Evolutionary conservation across 345 rosid species (phyloP).

Genomic region (Schrenkiella parvula): DNA sequence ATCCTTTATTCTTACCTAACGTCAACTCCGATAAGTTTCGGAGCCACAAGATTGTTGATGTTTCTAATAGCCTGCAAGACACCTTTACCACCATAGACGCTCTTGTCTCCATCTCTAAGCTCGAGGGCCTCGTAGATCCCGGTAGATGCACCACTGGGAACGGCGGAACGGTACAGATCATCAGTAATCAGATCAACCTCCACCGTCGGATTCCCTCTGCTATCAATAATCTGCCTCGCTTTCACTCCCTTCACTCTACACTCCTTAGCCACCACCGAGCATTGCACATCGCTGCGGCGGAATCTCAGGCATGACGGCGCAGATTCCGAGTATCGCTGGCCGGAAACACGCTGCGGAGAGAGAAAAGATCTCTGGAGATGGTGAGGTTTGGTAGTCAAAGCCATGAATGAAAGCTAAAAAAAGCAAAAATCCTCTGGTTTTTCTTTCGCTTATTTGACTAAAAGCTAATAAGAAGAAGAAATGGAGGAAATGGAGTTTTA

Average conservation of each 20-base stretch:
- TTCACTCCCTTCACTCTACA: constrained; percentile 67
- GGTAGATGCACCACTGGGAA: constrained; percentile 97
- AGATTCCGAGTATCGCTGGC: constrained; percentile 26
- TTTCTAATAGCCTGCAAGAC: constrained; percentile 73
- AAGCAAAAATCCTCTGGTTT: not conserved
- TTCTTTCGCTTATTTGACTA: not conserved
- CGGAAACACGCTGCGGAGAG: constrained; percentile 20
- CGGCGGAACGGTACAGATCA: constrained; percentile 80
- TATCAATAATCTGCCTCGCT: constrained; percentile 98
- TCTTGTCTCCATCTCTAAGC: constrained; percentile 87
- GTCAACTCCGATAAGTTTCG: constrained; percentile 86
- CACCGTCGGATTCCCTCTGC: constrained; percentile 95
- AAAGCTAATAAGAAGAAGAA: not conserved
- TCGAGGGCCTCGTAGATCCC: constrained; percentile 97
- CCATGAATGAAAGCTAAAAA: constrained; percentile 38
- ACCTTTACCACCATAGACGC: constrained; percentile 89
- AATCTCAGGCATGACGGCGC: constrained; percentile 31
- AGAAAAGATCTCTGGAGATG: constrained; percentile 39
- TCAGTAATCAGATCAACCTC: constrained; percentile 93
- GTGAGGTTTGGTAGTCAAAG: constrained; percentile 43
- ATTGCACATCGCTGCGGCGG: constrained; percentile 43
- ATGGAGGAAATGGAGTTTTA: not conserved
- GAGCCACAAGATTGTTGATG: constrained; percentile 71
- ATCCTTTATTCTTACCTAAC: constrained; percentile 50
- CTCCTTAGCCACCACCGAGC: constrained; percentile 54